Percentiles rank a stretch among this genome's conserved stretches.
Evolutionary conservation across 2,329 filamentous ascomycete genomes (phyloP).

Genomic region (Dothiorella sarmentorum): DNA sequence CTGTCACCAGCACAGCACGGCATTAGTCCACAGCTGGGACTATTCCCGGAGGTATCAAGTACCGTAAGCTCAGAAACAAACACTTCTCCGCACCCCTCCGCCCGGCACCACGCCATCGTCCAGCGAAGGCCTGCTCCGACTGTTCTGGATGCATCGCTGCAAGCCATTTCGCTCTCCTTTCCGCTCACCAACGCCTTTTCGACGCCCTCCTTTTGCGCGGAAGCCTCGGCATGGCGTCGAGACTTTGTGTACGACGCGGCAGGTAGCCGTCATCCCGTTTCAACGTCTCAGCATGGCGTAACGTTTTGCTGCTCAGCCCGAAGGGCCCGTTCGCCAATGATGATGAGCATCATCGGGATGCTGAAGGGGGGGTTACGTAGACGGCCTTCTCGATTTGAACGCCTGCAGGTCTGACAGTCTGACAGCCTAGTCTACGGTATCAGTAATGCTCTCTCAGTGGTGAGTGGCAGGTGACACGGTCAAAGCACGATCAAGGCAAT

Average conservation of each 20-base stretch:
- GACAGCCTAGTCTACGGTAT: not conserved
- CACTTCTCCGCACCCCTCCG: conserved; percentile 12
- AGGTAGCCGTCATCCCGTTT: not conserved
- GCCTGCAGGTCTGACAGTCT: conserved; percentile 2
- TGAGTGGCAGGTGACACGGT: not conserved
- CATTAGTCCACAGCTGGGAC: conserved; percentile 1
- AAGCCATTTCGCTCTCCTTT: not conserved
- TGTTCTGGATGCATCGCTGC: conserved; percentile 8
- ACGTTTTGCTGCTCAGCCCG: not conserved
- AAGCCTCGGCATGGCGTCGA: conserved; percentile 8
- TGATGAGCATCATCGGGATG: not conserved
- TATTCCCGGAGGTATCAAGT: not conserved
- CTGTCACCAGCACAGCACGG: not conserved
- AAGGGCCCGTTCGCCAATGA: not conserved
- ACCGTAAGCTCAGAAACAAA: conserved; percentile 7
- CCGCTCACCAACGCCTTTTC: not conserved
- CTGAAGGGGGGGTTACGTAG: not conserved
- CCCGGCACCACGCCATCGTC: conserved; percentile 5
- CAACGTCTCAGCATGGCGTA: not conserved
- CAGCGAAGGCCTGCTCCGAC: not conserved
- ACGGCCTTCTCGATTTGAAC: not conserved
- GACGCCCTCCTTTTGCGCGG: not conserved
- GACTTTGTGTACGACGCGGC: not conserved
- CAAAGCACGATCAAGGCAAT: not conserved
- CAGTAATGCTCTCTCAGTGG: not conserved